Percentiles rank a stretch among this genome's conserved stretches.
Evolutionary conservation across 768 basidiomycete genomes (phyloP).

Genomic region (Rhodotorula graminis): DNA sequence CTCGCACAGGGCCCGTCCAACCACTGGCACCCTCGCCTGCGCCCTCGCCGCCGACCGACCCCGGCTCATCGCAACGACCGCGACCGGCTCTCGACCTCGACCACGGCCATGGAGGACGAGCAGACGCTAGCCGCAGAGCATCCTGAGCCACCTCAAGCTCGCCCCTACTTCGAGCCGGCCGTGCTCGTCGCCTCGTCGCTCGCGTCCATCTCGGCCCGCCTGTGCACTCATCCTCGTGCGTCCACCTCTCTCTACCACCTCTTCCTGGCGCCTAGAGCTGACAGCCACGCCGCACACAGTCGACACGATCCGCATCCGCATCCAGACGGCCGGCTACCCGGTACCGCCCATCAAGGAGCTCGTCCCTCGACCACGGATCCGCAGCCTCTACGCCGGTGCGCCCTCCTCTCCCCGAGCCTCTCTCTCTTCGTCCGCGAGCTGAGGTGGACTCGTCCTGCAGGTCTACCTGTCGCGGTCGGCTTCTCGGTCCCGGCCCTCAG

Average conservation of each 20-base stretch:
- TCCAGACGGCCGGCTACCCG: conserved; percentile 36
- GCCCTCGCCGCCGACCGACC: background rate
- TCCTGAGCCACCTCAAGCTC: background rate
- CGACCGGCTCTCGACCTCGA: background rate
- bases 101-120: conserved; percentile 12
- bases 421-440: no score
- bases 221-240: conserved; percentile 39
- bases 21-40: no score
- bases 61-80: background rate
- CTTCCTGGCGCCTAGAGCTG: background rate
- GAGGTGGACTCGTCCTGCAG: background rate
- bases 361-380: conserved; percentile 27
- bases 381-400: conserved; percentile 36
- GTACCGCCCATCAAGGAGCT: conserved; percentile 36
- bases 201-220: conserved; percentile 11
- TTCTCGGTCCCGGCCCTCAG: conserved; percentile 36
- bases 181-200: conserved; percentile 20
- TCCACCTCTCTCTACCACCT: background rate
- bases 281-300: background rate
- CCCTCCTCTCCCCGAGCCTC: no score
- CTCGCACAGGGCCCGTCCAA: no score
- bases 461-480: conserved; percentile 39
- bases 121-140: background rate
- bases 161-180: conserved; percentile 24
- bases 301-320: conserved; percentile 38